Evolutionary conservation across 257 asterid genomes (phyloP).

Genomic region (Capsicum pubescens): DNA sequence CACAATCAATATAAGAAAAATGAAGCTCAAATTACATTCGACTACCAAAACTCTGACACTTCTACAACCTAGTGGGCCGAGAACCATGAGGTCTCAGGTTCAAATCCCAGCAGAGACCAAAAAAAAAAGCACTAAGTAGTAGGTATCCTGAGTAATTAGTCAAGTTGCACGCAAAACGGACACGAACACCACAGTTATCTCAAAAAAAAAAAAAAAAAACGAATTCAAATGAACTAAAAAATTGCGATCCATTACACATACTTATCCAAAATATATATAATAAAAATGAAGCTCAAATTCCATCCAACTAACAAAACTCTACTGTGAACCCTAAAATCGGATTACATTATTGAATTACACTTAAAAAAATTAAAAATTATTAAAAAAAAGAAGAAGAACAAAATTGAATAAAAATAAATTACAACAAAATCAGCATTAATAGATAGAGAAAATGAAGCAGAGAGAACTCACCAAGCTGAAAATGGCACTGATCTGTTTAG

Average conservation of each 20-base stretch:
- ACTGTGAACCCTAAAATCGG: constrained; percentile 21
- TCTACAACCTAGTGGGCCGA: no score
- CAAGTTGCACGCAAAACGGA: no score
- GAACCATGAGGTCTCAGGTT: no score
- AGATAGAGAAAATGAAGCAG: neutral
- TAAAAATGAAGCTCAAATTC: neutral
- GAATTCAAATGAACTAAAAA: neutral
- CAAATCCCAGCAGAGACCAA: no score
- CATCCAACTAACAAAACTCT: neutral
- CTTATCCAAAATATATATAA: neutral
- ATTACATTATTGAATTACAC: constrained; percentile 3
- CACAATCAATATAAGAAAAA: no score
- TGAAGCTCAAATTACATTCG: no score
- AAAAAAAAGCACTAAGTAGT: no score
- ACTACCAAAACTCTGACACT: no score
- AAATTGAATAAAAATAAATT: neutral
- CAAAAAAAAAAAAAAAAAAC: neutral
- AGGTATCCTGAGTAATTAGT: no score
- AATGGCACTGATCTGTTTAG: constrained; percentile 24
- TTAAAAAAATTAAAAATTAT: neutral
- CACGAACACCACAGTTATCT: no score
- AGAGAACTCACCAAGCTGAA: constrained; percentile 12
- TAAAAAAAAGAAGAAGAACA: no score
- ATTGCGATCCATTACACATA: neutral
- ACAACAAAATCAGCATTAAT: neutral